A percentile compares a stretch with the other conserved stretches of the same genome.
phyloP scores from a whole-genome alignment of 129 eudicot genomes.

The Daucus carota region DNA sequence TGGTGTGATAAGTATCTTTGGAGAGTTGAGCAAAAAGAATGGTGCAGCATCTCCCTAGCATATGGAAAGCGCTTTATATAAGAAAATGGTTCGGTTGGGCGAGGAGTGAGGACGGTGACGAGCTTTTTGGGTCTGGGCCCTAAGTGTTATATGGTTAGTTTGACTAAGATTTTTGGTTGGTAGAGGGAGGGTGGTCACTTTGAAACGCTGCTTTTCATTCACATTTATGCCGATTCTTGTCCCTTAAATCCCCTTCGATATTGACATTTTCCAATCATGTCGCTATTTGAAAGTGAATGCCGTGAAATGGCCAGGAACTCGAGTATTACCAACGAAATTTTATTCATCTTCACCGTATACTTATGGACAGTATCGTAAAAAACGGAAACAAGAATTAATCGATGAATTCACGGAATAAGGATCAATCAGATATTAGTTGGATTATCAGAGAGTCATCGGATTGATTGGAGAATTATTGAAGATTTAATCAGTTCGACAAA shows the following conservation, averaged over 20 bases:
- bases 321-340: too few species aligned
- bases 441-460: too few species aligned
- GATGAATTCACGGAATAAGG: too few species aligned
- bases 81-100: slow-evolving; percentile 5
- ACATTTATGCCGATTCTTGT: slow-evolving; percentile 1
- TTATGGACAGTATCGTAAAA: too few species aligned
- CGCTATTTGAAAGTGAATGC: not conserved
- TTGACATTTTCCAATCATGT: not conserved
- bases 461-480: too few species aligned
- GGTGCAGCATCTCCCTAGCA: slow-evolving; percentile 14
- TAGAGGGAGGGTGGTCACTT: not conserved
- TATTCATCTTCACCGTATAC: too few species aligned
- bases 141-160: not conserved
- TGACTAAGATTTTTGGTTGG: slow-evolving; percentile 12
- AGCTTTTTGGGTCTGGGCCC: slow-evolving; percentile 4
- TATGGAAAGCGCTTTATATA: slow-evolving; percentile 9
- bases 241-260: not conserved
- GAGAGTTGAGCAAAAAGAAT: slow-evolving; percentile 1
- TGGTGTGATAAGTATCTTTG: not conserved
- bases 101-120: slow-evolving; percentile 10
- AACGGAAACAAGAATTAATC: too few species aligned
- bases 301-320: not conserved
- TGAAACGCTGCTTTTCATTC: not conserved
- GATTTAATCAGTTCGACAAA: too few species aligned
- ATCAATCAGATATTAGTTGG: too few species aligned